phyloP scores from a whole-genome alignment of 1,284 basidiomycete species.

The Trametes pubescens region DNA sequence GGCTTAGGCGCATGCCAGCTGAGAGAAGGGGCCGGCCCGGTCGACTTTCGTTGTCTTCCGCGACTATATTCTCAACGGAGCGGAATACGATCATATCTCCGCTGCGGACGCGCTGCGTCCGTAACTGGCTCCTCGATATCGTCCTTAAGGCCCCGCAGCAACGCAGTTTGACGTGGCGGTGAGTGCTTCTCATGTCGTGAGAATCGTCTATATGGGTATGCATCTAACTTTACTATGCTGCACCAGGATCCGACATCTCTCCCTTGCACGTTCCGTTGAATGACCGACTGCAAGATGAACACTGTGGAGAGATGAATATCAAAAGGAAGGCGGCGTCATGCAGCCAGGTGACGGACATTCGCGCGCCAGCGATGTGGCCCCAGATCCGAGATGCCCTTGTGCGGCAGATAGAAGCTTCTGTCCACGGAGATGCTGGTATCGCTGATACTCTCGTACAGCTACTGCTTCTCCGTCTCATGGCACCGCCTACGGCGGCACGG shows the following conservation, averaged over 20 bases:
- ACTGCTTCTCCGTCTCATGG: conserved; percentile 11
- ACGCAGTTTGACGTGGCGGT: conserved; percentile 7
- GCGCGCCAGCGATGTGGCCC: not conserved
- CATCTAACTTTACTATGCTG: not conserved
- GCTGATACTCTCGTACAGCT: conserved; percentile 4
- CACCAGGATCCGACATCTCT: conserved; percentile 2
- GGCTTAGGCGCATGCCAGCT: not conserved
- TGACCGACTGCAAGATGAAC: not conserved
- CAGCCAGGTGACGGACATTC: not conserved
- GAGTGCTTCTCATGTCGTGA: not conserved
- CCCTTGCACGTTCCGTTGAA: not conserved
- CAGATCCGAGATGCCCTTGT: conserved; percentile 14
- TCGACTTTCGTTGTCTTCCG: not conserved
- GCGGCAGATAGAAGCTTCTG: conserved; percentile 12
- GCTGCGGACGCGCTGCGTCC: not conserved
- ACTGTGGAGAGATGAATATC: not conserved
- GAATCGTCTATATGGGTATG: not conserved
- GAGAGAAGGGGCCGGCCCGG: not conserved
- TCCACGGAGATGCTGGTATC: conserved; percentile 1
- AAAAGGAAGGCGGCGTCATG: not conserved
- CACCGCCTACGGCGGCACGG: not conserved
- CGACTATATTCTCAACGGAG: not conserved
- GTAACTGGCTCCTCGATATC: not conserved
- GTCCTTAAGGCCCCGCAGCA: not conserved
- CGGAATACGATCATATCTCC: not conserved